Evolutionary conservation across 1,284 basidiomycete species (phyloP).

Genomic region (Wallemia hederae): DNA sequence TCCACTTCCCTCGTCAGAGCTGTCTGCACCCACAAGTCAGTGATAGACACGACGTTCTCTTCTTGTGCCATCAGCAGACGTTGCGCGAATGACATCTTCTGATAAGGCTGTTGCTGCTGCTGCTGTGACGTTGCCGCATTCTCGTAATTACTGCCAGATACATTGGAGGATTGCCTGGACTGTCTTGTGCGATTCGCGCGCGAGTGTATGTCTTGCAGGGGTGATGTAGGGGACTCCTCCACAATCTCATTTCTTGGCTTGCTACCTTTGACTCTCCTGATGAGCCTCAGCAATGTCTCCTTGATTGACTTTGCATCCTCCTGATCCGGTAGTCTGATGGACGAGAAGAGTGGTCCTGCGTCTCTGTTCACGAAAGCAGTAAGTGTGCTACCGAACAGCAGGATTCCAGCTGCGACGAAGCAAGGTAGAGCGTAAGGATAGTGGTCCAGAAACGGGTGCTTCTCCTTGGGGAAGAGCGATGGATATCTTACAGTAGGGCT

Average conservation of each 20-base stretch:
- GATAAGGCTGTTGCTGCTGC: not conserved
- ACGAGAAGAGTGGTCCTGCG: constrained; percentile 56
- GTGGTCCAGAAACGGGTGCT: constrained; percentile 28
- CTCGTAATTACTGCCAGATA: not conserved
- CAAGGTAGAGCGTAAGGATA: constrained; percentile 86
- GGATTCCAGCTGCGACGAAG: constrained; percentile 38
- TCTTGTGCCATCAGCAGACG: not conserved
- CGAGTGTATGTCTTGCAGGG: not conserved
- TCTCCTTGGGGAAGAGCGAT: constrained; percentile 29
- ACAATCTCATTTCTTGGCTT: not conserved
- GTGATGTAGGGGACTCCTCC: not conserved
- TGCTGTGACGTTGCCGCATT: not conserved
- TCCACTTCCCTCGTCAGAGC: not conserved
- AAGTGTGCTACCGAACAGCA: constrained; percentile 36
- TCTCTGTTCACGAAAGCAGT: constrained; percentile 68
- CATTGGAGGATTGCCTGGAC: too few relatives aligned
- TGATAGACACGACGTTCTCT: constrained; percentile 1
- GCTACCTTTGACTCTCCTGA: not conserved
- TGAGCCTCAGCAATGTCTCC: not conserved
- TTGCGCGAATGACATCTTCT: not conserved
- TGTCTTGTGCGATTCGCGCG: not conserved
- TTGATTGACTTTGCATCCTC: not conserved
- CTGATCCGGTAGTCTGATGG: constrained; percentile 30
- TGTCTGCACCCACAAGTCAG: not conserved
- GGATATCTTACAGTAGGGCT: constrained; percentile 63